phyloP scores from a whole-genome alignment of 306 rosid genomes.

The Vigna mungo region DNA sequence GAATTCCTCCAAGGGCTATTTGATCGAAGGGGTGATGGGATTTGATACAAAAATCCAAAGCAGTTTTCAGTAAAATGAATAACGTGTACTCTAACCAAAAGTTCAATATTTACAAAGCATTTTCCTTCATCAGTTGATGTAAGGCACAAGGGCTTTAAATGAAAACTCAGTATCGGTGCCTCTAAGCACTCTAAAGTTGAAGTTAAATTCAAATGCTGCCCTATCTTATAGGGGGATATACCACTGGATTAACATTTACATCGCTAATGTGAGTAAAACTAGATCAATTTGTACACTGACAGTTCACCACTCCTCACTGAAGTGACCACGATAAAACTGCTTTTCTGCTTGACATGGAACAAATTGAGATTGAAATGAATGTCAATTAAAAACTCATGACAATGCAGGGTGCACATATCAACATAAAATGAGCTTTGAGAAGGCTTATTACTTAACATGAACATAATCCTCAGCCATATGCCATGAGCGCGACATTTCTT shows the following conservation, averaged over 20 bases:
- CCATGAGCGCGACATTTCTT: slow-evolving; percentile 32
- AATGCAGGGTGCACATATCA: background rate
- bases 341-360: slow-evolving; percentile 50
- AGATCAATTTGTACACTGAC: slow-evolving; percentile 48
- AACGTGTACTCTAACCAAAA: slow-evolving; percentile 36
- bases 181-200: slow-evolving; percentile 25
- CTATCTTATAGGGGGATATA: slow-evolving; percentile 37
- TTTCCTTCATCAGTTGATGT: slow-evolving; percentile 22
- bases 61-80: slow-evolving; percentile 14
- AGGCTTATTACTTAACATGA: slow-evolving; percentile 37
- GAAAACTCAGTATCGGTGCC: slow-evolving; percentile 31
- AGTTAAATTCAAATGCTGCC: slow-evolving; percentile 32
- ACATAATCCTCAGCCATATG: slow-evolving; percentile 30
- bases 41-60: slow-evolving; percentile 24
- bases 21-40: background rate
- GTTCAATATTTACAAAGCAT: slow-evolving; percentile 50
- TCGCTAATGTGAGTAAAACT: slow-evolving; percentile 45
- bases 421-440: slow-evolving; percentile 16
- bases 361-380: slow-evolving; percentile 6
- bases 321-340: slow-evolving; percentile 40
- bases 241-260: slow-evolving; percentile 53
- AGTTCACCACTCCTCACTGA: slow-evolving; percentile 41
- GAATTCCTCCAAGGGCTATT: background rate
- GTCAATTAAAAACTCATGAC: slow-evolving; percentile 19
- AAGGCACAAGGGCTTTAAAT: slow-evolving; percentile 11